Evolutionary conservation across 164 flowering plant genomes (phyloP), one percentile per base, ranked within the genome.

Genomic region (Tinospora cordifolia): DNA sequence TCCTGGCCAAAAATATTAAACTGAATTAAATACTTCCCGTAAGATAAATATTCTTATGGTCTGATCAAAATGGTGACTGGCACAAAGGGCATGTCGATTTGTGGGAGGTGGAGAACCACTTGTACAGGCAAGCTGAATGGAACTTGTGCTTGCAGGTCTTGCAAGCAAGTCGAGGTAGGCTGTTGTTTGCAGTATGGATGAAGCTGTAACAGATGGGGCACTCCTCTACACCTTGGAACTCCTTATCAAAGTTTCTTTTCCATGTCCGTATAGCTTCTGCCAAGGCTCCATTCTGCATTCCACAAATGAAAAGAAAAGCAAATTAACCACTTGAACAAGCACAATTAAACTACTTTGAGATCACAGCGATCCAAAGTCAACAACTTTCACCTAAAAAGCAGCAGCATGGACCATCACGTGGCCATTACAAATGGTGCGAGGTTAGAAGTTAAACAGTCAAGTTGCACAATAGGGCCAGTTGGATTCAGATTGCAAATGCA

Each of bases 161-260:
- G 92, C 99, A 95, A 62, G 96, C 93, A 58, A 88, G 94, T 25
- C 92, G 88, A 34, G 99, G 99, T 70, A 90, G 84, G 77, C 89
- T 85, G 76, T 91, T 92, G 75, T 91, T 85, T 8, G 82, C 57
- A 13, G 97, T 89, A 66, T 95, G 98, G 72, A 95, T 87, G 58
- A 95, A 91, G 78, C 99, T 92, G 80, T 95, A 95, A 82, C 98
- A 95, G 63, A 95, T 92, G 19, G 99, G 99, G 74, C 99, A 95
- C 76, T 95, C 99, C 77, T 95, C 98, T 44, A 95, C 87, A 14
- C 97, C 98, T 83, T 89, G 88, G 75, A 92, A 95, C 79, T 87
- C 97, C 81, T 90, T 92, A 85, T 94, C 96, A 65, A 92, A 84
- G 69, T 92, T 94, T 68, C 84, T 84, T 72, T 92, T 92, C 98